phyloP scores from a whole-genome alignment of 2,329 filamentous ascomycete species.

The Penicillium rolfsii region DNA sequence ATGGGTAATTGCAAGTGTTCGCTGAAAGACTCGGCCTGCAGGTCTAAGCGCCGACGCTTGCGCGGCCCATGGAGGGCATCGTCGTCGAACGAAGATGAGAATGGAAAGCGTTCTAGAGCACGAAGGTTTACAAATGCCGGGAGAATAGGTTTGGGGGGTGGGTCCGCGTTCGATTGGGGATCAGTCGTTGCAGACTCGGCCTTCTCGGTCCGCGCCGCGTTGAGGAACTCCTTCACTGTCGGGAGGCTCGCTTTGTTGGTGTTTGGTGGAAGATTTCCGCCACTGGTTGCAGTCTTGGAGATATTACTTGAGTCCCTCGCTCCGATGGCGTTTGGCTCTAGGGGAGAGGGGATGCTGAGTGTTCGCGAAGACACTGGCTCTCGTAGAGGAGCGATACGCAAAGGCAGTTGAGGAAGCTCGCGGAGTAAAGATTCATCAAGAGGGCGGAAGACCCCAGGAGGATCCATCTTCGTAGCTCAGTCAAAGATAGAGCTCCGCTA shows the following conservation, averaged over 20 bases:
- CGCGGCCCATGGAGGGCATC: slow-evolving; percentile 39
- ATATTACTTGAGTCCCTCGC: slow-evolving; percentile 37
- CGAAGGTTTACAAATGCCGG: slow-evolving; percentile 54
- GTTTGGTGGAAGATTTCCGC: slow-evolving; percentile 40
- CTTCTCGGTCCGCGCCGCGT: slow-evolving; percentile 42
- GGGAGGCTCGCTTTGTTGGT: slow-evolving; percentile 32
- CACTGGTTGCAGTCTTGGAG: slow-evolving; percentile 32
- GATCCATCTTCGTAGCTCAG: slow-evolving; percentile 35
- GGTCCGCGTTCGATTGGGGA: slow-evolving; percentile 39
- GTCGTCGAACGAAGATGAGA: slow-evolving; percentile 44
- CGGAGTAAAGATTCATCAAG: slow-evolving; percentile 49
- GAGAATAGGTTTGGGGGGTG: slow-evolving; percentile 45
- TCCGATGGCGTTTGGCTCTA: slow-evolving; percentile 49
- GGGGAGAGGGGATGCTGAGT: slow-evolving; percentile 47
- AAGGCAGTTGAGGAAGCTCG: slow-evolving; percentile 47
- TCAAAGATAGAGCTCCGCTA: not conserved
- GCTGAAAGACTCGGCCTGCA: slow-evolving; percentile 45
- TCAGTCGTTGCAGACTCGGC: slow-evolving; percentile 36
- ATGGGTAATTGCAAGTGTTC: slow-evolving; percentile 53
- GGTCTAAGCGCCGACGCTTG: slow-evolving; percentile 50
- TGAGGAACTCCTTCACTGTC: slow-evolving; percentile 42
- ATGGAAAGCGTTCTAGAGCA: slow-evolving; percentile 50
- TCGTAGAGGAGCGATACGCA: slow-evolving; percentile 54
- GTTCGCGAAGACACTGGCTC: slow-evolving; percentile 49
- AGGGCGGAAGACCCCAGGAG: slow-evolving; percentile 35